Percentiles rank a stretch among this genome's conserved stretches.
phyloP scores from a whole-genome alignment of 2,329 filamentous ascomycete genomes.

The Cryphonectria radicalis region DNA sequence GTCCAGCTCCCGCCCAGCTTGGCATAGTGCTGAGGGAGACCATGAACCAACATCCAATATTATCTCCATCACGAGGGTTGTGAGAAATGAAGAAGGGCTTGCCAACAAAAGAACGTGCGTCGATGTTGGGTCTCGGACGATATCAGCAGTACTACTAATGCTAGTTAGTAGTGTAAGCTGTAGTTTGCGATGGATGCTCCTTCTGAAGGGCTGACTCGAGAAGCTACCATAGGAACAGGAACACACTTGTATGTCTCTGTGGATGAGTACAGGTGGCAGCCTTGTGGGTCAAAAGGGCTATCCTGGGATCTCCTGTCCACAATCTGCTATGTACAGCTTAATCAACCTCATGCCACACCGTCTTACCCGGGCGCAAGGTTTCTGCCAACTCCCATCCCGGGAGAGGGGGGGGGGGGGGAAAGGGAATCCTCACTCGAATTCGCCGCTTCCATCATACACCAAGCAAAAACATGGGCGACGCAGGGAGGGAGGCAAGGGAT shows the following conservation, averaged over 20 bases:
- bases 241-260: background rate
- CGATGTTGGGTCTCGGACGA: background rate
- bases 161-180: background rate
- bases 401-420: background rate
- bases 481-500: background rate
- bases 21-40: conserved; percentile 24
- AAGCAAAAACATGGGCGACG: background rate
- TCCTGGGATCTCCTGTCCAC: background rate
- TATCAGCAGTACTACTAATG: background rate
- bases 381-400: background rate
- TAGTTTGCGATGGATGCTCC: background rate
- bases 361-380: background rate
- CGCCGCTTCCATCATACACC: background rate
- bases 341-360: conserved; percentile 5
- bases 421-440: background rate
- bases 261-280: background rate
- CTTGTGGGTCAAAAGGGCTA: background rate
- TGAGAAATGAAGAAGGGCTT: conserved; percentile 8
- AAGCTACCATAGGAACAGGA: background rate
- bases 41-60: conserved; percentile 27
- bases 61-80: conserved; percentile 19
- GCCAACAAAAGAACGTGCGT: conserved; percentile 1
- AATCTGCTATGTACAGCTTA: background rate
- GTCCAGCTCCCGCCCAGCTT: conserved; percentile 8
- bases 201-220: background rate